phyloP scores from a whole-genome alignment of 176 grass and related monocot species.

The barley (Hordeum vulgare) region DNA sequence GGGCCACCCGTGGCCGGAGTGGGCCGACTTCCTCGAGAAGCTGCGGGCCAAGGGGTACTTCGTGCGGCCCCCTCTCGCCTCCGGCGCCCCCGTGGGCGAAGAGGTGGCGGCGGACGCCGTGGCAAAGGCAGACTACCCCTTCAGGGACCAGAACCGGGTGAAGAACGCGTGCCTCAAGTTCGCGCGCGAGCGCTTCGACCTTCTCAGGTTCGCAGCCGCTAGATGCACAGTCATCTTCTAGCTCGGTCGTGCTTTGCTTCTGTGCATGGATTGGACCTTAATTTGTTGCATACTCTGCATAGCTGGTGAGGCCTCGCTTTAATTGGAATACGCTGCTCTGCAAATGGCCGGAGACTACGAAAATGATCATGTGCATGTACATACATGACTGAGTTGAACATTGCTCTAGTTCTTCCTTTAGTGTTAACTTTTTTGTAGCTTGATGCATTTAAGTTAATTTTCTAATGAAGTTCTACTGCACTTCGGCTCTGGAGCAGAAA shows the following conservation, averaged over 20 bases:
- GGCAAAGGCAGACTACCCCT: neutral
- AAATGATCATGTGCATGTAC: neutral
- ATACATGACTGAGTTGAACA: neutral
- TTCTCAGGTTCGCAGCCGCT: slow-evolving; percentile 47
- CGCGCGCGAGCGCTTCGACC: slow-evolving; percentile 71
- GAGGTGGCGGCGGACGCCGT: neutral
- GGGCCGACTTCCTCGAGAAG: slow-evolving; percentile 68
- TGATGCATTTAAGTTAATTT: neutral
- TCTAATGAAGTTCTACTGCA: neutral
- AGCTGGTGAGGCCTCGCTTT: neutral
- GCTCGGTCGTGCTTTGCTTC: neutral
- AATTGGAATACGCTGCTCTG: neutral
- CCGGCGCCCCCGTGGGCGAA: slow-evolving; percentile 2
- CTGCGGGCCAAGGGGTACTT: slow-evolving; percentile 78
- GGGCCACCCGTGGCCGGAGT: slow-evolving; percentile 83
- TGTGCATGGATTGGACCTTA: neutral
- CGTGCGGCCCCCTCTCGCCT: neutral
- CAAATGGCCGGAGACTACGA: neutral
- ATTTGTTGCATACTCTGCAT: neutral
- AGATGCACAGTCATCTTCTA: neutral
- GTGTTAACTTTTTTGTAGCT: neutral
- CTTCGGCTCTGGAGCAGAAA: neutral
- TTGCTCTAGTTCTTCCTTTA: neutral
- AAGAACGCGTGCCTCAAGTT: slow-evolving; percentile 97
- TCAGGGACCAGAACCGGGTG: slow-evolving; percentile 45